Evolutionary conservation across 192 early-diverging fungal genomes (phyloP), one percentile per base, ranked within the genome.

Genomic region (Neocallimastix lanati): DNA sequence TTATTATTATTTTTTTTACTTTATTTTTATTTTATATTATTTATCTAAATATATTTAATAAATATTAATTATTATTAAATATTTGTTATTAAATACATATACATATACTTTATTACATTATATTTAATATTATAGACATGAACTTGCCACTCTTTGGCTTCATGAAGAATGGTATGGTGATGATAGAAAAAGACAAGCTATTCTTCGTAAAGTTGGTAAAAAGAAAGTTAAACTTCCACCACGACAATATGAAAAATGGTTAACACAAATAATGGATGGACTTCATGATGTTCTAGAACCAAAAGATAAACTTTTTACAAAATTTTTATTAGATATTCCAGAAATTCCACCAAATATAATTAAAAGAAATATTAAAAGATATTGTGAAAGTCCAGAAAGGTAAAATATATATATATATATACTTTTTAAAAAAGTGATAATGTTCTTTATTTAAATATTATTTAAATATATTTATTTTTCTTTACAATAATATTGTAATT

Each of bases 241-340:
- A 25, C 50, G 50, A 11, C 50, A 67, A 67, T 67, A 67, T 67
- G 50, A n/a, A 67, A 67, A 67, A 67, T 67, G 50, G 50, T 67
- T 67, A 67, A 67, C 2, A 9, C 5, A n/a, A 25, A 67, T 67
- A 1, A 67, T 67, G 50, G 25, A 67, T n/a, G 50, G 50, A 25
- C n/a, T 67, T n/a, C 13, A 80, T 85, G 50, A 86, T n/a, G 78
- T 80, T 29, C 81, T 95, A 14, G 90, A 93, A 78, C 83, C 86
- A 50, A 90, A 91, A 81, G 94, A 96, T 82, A 84, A 87, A 28
- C 87, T 86, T 1, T 87, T 95, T 78, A 90, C 93, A 1, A 88
- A 90, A 36, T 88, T 96, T 80, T 80, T 96, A 80, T 80, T 94
- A 21, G 93, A 96, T 37, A 92, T 89, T 5, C 94, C 94, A 7